Evolutionary conservation across 2,329 filamentous ascomycete genomes (phyloP), one percentile per base, ranked within the genome.

Genomic region (Aspergillus sp.): DNA sequence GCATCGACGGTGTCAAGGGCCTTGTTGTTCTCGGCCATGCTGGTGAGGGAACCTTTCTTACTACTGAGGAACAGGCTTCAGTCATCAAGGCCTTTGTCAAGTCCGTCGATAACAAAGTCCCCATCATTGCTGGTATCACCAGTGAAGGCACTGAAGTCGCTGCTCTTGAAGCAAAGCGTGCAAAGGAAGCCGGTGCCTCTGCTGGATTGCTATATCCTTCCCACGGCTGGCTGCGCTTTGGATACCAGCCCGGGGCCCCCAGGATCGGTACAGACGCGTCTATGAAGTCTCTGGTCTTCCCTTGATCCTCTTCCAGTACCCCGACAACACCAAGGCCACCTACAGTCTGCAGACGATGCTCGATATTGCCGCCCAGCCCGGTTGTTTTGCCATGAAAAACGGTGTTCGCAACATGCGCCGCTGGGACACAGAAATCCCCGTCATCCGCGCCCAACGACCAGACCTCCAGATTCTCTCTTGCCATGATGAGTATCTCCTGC

Each of bases 371-470:
- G 75, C 73, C 6, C 72, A 67, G 30, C 75, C 74, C 1, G 74
- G 75, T 27, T 73, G 76, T 5, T 75, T 78, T 37, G 75, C 75
- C 11, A 78, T 78, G 74, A 78, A 78, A 67, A 78, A 77, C 48
- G 75, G 75, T 13, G 75, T 78, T 7, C 70, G 75, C 42, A 77
- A 78, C 57, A 77, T 78, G 75, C 68, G 72, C n/a, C 70, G 75
- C 12, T 78, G 75, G 75, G 75, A 78, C 40, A 75, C 72, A 0
- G 75, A 78, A 56, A 78, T 78, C 46, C 75, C 74, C 11, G 66
- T 77, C 27, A 76, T 78, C 59, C 69, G 72, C 39, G 57, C 58
- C 27, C 62, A 75, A 51, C 68, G 73, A 5, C 74, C 74, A 0
- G 68, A 74, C 2, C 62, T 78, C 2, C 73, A 75, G 39, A 70